These are phyloP conservation scores for Akanthomyces muscarius DNA, from an alignment of 2,329 filamentous ascomycete species.

Conservation along the genomic window DNA sequence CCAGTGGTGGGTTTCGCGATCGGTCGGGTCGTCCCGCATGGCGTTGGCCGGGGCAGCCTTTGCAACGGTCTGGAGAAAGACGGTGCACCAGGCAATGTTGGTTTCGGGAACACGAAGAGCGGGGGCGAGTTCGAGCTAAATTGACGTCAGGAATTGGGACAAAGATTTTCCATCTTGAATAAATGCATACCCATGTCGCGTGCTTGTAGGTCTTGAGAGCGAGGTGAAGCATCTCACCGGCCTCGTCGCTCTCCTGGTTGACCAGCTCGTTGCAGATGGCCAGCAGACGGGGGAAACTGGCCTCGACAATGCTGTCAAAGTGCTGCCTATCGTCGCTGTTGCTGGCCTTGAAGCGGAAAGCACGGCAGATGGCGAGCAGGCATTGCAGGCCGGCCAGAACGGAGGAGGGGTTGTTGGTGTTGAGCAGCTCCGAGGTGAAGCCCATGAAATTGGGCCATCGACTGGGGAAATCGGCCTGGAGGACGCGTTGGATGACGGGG, in stretches of 20 bases:
- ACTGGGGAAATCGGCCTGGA: conserved; percentile 91
- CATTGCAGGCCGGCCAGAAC: conserved; percentile 94
- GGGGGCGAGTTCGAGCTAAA: conserved; percentile 77
- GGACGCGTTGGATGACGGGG: conserved; percentile 89
- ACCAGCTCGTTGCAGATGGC: conserved; percentile 84
- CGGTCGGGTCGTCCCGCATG: conserved; percentile 77
- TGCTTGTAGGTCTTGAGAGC: conserved; percentile 98
- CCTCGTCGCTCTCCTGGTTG: conserved; percentile 87
- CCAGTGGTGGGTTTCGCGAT: conserved; percentile 93
- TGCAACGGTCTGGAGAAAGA: conserved; percentile 86
- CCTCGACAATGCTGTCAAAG: conserved; percentile 91
- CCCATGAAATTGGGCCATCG: conserved; percentile 94
- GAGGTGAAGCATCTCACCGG: conserved; percentile 92
- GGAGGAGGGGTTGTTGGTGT: conserved; percentile 78
- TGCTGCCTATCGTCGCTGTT: conserved; percentile 74
- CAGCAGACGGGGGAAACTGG: conserved; percentile 83
- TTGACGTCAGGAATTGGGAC: neutral
- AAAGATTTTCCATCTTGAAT: neutral
- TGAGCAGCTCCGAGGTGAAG: conserved; percentile 83
- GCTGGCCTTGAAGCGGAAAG: conserved; percentile 85
- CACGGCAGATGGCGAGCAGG: conserved; percentile 87
- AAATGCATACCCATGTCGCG: conserved; percentile 72
- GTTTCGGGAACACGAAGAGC: conserved; percentile 74
- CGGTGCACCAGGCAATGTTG: conserved; percentile 92
- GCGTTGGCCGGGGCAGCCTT: conserved; percentile 78